Percentiles rank a stretch among this genome's conserved stretches.
These are phyloP conservation scores for Mycosarcoma maydis DNA, from an alignment of 1,284 basidiomycete species.

Conservation along the genomic window DNA sequence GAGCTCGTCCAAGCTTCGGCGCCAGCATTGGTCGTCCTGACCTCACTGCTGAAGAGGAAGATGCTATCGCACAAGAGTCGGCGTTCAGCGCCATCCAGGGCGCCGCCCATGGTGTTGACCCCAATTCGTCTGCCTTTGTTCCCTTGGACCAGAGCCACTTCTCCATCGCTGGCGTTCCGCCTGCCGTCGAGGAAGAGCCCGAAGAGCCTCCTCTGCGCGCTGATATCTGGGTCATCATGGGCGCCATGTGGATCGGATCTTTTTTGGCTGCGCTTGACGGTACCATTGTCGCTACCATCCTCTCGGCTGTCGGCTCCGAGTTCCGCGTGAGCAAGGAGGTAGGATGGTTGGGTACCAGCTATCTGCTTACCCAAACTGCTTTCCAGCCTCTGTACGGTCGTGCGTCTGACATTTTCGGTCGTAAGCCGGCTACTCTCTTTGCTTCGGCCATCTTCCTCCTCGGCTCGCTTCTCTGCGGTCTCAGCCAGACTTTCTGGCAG, in stretches of 20 bases:
- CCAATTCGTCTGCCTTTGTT: slow-evolving; percentile 62
- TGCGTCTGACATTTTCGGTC: slow-evolving; percentile 64
- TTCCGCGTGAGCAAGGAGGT: slow-evolving; percentile 63
- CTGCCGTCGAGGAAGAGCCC: slow-evolving; percentile 42
- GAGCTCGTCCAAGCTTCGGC: slow-evolving; percentile 43
- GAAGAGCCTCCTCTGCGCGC: slow-evolving; percentile 40
- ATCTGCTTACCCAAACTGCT: slow-evolving; percentile 65
- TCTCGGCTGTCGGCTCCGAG: slow-evolving; percentile 62
- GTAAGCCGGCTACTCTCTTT: slow-evolving; percentile 63
- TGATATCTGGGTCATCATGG: slow-evolving; percentile 62
- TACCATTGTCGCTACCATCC: slow-evolving; percentile 64
- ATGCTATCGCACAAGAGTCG: slow-evolving; percentile 60
- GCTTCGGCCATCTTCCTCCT: slow-evolving; percentile 61
- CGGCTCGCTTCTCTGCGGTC: slow-evolving; percentile 63
- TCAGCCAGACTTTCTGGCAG: slow-evolving; percentile 61
- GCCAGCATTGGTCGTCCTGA: slow-evolving; percentile 48
- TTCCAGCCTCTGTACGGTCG: slow-evolving; percentile 66
- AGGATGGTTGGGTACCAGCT: slow-evolving; percentile 64
- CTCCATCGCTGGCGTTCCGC: slow-evolving; percentile 29
- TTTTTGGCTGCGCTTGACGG: slow-evolving; percentile 63
- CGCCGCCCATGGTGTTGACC: slow-evolving; percentile 63
- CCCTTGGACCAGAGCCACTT: slow-evolving; percentile 62
- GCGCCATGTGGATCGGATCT: slow-evolving; percentile 65
- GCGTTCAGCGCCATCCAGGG: slow-evolving; percentile 61
- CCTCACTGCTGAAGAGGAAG: slow-evolving; percentile 51